Conservation (phyloP, 2,329 filamentous ascomycete genomes). For the Sporothrix mexicana region DNA sequence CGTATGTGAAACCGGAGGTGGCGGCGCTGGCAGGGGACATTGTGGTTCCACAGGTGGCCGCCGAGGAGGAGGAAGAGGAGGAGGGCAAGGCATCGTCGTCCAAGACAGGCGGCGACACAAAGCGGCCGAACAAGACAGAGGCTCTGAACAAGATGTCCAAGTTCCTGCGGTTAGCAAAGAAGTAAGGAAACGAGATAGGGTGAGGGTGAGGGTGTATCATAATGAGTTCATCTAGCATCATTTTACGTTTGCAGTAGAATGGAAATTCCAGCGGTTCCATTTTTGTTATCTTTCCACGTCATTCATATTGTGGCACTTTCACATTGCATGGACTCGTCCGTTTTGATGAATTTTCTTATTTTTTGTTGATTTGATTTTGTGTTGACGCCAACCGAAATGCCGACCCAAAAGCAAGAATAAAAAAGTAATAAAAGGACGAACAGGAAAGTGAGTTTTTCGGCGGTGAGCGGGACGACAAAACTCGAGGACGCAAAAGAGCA, state of each 20-base stretch:
- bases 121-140: slow-evolving; percentile 43
- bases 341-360: slow-evolving; percentile 25
- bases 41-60: slow-evolving; percentile 64
- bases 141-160: slow-evolving; percentile 43
- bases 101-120: slow-evolving; percentile 38
- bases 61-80: slow-evolving; percentile 49
- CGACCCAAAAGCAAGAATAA: slow-evolving; percentile 37
- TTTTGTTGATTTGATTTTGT: slow-evolving; percentile 33
- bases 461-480: background rate
- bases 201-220: background rate
- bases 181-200: slow-evolving; percentile 21
- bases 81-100: slow-evolving; percentile 42
- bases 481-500: background rate
- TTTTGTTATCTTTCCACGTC: background rate
- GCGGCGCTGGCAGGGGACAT: slow-evolving; percentile 69
- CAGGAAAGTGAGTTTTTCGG: background rate
- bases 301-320: background rate
- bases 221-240: background rate
- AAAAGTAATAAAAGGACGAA: slow-evolving; percentile 22
- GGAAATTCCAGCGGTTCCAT: background rate
- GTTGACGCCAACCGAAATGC: slow-evolving; percentile 38
- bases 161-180: slow-evolving; percentile 38
- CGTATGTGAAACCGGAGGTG: slow-evolving; percentile 64
- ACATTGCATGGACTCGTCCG: background rate
- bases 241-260: background rate